Conservation (phyloP, 1,284 basidiomycete genomes). For the Cystobasidium slooffiae region DNA sequence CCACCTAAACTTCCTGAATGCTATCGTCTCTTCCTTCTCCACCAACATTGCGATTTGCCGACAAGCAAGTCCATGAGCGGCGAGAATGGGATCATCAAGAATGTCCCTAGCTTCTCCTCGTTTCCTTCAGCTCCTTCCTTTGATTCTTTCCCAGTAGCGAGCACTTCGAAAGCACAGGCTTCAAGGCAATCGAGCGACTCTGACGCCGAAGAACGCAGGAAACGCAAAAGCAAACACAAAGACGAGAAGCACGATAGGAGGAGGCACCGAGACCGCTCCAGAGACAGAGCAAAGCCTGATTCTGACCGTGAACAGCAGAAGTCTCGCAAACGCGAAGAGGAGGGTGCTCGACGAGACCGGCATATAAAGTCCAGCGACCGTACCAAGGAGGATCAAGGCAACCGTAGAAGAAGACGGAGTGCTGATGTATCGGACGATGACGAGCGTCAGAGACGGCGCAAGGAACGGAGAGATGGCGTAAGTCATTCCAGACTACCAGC, state of each 20-base stretch:
- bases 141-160: conserved; percentile 40
- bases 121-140: conserved; percentile 33
- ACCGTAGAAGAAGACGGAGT: conserved; percentile 5
- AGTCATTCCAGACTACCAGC: background rate
- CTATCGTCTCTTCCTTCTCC: too few species aligned
- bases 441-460: background rate
- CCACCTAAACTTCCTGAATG: too few species aligned
- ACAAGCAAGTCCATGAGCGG: conserved; percentile 3
- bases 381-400: background rate
- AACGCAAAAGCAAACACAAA: background rate
- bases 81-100: background rate
- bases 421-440: background rate
- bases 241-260: conserved; percentile 1
- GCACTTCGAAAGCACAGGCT: conserved; percentile 15
- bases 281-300: background rate
- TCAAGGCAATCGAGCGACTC: conserved; percentile 1
- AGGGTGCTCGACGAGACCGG: background rate
- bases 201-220: background rate
- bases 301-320: background rate
- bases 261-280: background rate
- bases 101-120: conserved; percentile 35
- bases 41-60: too few species aligned
- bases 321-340: conserved; percentile 1
- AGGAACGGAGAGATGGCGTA: conserved; percentile 1
- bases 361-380: conserved; percentile 1